Evolutionary conservation across 176 grass and related monocot genomes (phyloP).

Genomic region (Carex parvula): DNA sequence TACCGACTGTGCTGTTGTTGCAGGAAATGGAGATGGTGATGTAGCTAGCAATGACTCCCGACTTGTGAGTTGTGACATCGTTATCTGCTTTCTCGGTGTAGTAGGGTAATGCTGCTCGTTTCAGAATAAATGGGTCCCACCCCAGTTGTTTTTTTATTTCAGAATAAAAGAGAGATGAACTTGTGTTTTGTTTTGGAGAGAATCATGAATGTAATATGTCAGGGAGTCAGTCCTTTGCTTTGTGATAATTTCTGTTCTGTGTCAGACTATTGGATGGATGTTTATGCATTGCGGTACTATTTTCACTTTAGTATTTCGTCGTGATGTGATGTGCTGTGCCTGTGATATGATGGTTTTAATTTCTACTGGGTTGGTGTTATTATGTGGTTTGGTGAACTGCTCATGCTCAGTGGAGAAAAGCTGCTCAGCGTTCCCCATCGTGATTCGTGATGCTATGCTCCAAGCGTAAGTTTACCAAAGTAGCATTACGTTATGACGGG

Average conservation of each 20-base stretch:
- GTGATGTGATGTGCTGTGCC: not conserved
- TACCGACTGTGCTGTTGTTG: not conserved
- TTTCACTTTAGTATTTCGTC: not conserved
- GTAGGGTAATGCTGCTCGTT: not conserved
- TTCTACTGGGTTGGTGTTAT: not conserved
- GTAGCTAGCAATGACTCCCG: too few species aligned
- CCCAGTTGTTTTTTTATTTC: not conserved
- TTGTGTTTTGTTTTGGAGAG: not conserved
- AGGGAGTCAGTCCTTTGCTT: not conserved
- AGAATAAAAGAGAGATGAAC: not conserved
- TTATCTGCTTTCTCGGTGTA: not conserved
- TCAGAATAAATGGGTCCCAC: constrained; percentile 21
- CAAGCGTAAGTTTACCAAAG: not conserved
- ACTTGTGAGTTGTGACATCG: not conserved
- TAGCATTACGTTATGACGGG: not conserved
- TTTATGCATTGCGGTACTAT: not conserved
- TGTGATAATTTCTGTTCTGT: not conserved
- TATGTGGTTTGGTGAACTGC: constrained; percentile 17
- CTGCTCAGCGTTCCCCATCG: not conserved
- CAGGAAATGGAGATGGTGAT: constrained; percentile 1
- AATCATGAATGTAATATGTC: not conserved
- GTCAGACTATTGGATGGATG: too few species aligned
- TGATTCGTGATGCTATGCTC: not conserved
- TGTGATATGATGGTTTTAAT: not conserved
- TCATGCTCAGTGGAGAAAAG: not conserved